These are phyloP conservation scores for Carex sylvatica DNA, from an alignment of 202 grass and related monocot genomes.

Conservation along the genomic window DNA sequence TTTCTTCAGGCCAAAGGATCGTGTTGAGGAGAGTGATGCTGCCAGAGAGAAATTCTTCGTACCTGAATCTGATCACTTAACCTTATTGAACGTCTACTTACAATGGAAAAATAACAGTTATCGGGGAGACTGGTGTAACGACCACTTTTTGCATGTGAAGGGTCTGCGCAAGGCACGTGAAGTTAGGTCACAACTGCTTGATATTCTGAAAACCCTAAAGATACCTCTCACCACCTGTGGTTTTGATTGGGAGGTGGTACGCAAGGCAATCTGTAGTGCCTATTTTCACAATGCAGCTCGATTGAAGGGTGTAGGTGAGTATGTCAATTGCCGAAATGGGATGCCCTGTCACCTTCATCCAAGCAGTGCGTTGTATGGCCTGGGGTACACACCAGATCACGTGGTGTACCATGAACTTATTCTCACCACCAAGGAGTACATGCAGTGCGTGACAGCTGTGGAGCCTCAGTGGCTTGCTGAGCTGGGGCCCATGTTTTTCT, in stretches of 20 bases:
- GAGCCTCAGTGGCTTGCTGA: constrained; percentile 95
- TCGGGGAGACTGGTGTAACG: constrained; percentile 95
- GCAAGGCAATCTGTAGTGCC: constrained; percentile 88
- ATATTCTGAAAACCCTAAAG: constrained; percentile 88
- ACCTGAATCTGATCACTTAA: constrained; percentile 92
- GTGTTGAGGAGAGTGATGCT: constrained; percentile 92
- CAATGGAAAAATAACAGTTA: constrained; percentile 97
- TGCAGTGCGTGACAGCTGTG: constrained; percentile 93
- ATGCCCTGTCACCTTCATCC: constrained; percentile 98
- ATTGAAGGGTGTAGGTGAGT: constrained; percentile 91
- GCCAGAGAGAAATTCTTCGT: constrained; percentile 99
- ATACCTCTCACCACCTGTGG: constrained; percentile 79
- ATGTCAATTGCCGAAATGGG: constrained; percentile 91
- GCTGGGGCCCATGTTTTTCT: constrained; percentile 97
- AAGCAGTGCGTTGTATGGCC: constrained; percentile 86
- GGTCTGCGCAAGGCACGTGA: constrained; percentile 90
- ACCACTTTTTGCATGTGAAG: constrained; percentile 94
- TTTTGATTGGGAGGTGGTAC: constrained; percentile 91
- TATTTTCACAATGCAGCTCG: constrained; percentile 94
- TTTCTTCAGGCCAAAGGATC: constrained; percentile 94
- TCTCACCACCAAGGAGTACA: constrained; percentile 94
- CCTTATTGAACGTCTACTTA: constrained; percentile 83
- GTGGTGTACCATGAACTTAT: constrained; percentile 94
- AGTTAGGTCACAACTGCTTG: constrained; percentile 84
- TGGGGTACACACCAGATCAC: constrained; percentile 88